Evolutionary conservation across 441 rosid species (phyloP).

Genomic region (Gossypium trilobum): DNA sequence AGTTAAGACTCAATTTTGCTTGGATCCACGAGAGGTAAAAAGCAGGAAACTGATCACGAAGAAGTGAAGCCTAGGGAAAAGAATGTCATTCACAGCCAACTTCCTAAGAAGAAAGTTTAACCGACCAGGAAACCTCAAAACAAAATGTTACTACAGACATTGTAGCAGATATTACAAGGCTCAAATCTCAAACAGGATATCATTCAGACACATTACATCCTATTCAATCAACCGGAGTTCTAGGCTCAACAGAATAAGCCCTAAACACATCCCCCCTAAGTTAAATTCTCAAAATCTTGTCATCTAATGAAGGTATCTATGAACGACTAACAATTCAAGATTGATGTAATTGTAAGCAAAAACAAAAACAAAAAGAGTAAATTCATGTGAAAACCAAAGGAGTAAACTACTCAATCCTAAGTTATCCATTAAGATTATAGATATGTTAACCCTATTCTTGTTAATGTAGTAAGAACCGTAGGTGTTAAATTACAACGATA

Average conservation of each 20-base stretch:
- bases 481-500: not conserved
- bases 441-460: not conserved
- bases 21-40: slow-evolving; percentile 50
- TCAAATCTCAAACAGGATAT: slow-evolving; percentile 29
- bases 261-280: not conserved
- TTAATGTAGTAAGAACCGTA: not conserved
- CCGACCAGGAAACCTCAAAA: slow-evolving; percentile 54
- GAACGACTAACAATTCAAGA: not conserved
- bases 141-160: slow-evolving; percentile 60
- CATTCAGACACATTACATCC: not conserved
- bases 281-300: not conserved
- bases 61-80: slow-evolving; percentile 57
- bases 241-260: too few species aligned
- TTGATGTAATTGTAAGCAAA: not conserved
- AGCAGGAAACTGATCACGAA: slow-evolving; percentile 60
- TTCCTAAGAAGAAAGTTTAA: slow-evolving; percentile 55
- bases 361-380: not conserved
- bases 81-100: slow-evolving; percentile 57
- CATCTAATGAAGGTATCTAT: not conserved
- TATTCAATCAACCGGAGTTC: not conserved
- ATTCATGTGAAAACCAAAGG: not conserved
- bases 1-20: slow-evolving; percentile 39
- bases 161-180: slow-evolving; percentile 51
- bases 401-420: not conserved
- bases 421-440: not conserved